Conservation (phyloP, 2,329 filamentous ascomycete species). For the Claviceps arundinis region DNA sequence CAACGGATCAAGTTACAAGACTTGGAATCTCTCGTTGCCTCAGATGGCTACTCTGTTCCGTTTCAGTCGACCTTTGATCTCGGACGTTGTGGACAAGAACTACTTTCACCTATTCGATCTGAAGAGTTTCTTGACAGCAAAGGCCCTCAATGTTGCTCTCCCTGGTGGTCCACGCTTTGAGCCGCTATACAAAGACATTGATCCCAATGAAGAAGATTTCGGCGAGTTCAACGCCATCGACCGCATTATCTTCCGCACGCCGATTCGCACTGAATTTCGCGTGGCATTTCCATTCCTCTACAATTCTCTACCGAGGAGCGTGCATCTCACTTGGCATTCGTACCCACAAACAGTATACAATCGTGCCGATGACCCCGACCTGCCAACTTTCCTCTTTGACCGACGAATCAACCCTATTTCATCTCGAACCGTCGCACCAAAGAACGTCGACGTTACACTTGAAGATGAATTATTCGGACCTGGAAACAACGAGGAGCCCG, state of each 20-base stretch:
- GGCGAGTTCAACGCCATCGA: constrained; percentile 99
- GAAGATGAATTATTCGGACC: constrained; percentile 87
- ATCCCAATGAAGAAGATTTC: constrained; percentile 97
- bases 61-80: constrained; percentile 78
- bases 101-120: constrained; percentile 97
- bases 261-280: constrained; percentile 88
- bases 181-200: constrained; percentile 94
- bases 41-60: constrained; percentile 96
- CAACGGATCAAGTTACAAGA: constrained; percentile 92
- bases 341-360: constrained; percentile 88
- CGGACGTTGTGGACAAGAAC: constrained; percentile 87
- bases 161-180: constrained; percentile 96
- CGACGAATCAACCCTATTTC: constrained; percentile 97
- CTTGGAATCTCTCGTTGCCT: constrained; percentile 81
- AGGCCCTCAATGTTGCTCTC: constrained; percentile 91
- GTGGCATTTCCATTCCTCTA: constrained; percentile 93
- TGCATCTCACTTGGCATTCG: constrained; percentile 87
- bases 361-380: constrained; percentile 70
- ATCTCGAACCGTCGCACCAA: constrained; percentile 81
- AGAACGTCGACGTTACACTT: constrained; percentile 82
- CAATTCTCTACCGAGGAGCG: constrained; percentile 89
- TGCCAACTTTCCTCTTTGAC: constrained; percentile 96
- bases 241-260: constrained; percentile 93
- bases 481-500: constrained; percentile 57
- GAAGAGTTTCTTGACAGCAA: constrained; percentile 88